These are phyloP conservation scores for Metarhizium sp. DNA, from an alignment of 2,329 filamentous ascomycete species.

Conservation along the genomic window DNA sequence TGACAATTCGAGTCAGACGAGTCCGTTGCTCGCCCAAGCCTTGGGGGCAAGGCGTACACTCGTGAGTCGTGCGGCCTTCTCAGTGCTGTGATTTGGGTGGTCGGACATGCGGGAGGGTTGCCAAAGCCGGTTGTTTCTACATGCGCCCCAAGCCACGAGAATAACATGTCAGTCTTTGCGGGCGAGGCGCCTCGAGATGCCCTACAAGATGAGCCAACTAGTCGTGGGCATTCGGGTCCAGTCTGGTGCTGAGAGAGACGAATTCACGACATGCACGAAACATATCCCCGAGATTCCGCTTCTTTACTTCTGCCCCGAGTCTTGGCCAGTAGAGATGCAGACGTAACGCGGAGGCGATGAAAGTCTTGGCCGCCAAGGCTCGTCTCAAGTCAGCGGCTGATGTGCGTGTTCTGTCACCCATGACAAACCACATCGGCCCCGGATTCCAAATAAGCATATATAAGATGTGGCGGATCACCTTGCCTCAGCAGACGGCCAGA, in stretches of 20 bases:
- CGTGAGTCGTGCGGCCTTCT: background rate
- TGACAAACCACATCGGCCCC: no score
- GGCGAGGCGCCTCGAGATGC: no score
- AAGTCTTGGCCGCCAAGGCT: background rate
- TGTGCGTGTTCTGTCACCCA: background rate
- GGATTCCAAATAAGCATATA: background rate
- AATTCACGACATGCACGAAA: background rate
- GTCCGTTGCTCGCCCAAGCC: background rate
- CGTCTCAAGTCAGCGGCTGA: background rate
- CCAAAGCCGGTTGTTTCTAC: no score
- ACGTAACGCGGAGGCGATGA: background rate
- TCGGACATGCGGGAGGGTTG: no score
- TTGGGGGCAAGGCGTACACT: background rate
- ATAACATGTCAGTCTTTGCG: no score
- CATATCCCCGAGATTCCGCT: background rate
- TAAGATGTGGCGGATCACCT: background rate
- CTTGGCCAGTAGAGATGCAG: background rate
- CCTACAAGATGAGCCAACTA: no score
- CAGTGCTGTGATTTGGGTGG: no score
- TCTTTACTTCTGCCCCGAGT: background rate
- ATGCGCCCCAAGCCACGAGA: no score
- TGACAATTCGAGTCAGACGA: background rate
- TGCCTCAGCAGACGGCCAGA: background rate
- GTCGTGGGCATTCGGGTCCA: no score
- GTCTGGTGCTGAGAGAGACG: background rate